Conservation (phyloP, 1,284 basidiomycete species). For the Vanrija pseudolonga region DNA sequence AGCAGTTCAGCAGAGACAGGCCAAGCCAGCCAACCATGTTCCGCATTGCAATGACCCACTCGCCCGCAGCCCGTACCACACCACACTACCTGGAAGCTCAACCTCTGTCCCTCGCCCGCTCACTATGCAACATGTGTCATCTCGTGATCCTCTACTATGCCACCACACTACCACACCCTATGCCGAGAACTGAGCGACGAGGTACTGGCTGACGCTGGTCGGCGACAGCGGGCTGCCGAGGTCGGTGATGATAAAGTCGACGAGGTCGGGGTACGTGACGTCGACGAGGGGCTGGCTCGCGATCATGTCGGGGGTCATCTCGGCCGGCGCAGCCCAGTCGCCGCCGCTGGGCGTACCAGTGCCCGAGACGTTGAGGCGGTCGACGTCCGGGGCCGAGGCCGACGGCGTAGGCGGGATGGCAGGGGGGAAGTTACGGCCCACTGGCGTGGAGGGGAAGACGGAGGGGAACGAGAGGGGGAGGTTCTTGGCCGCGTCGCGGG, state of each 20-base stretch:
- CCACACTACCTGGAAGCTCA: too few relatives aligned
- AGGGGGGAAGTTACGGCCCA: conserved; percentile 2
- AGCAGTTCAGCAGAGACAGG: too few relatives aligned
- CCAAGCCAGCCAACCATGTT: too few relatives aligned
- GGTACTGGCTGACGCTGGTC: conserved; percentile 48
- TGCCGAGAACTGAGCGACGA: conserved; percentile 48
- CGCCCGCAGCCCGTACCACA: too few relatives aligned
- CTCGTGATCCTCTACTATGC: not conserved
- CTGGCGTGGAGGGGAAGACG: conserved; percentile 8
- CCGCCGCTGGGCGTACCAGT: not conserved
- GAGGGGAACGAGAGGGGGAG: conserved; percentile 28
- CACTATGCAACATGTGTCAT: conserved; percentile 7
- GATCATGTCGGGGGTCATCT: conserved; percentile 50
- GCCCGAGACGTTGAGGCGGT: conserved; percentile 1
- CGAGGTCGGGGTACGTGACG: conserved; percentile 50
- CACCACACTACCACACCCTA: conserved; percentile 4
- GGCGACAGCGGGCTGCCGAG: conserved; percentile 45
- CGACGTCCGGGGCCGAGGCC: not conserved
- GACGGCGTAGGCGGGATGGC: conserved; percentile 15
- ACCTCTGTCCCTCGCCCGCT: not conserved
- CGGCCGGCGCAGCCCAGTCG: conserved; percentile 2
- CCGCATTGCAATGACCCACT: too few relatives aligned
- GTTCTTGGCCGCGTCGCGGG: conserved; percentile 5
- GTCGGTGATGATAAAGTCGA: conserved; percentile 51
- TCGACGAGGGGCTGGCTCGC: conserved; percentile 51